These are phyloP conservation scores for Phallus indusiatus DNA, from an alignment of 768 basidiomycete genomes.

Conservation along the genomic window DNA sequence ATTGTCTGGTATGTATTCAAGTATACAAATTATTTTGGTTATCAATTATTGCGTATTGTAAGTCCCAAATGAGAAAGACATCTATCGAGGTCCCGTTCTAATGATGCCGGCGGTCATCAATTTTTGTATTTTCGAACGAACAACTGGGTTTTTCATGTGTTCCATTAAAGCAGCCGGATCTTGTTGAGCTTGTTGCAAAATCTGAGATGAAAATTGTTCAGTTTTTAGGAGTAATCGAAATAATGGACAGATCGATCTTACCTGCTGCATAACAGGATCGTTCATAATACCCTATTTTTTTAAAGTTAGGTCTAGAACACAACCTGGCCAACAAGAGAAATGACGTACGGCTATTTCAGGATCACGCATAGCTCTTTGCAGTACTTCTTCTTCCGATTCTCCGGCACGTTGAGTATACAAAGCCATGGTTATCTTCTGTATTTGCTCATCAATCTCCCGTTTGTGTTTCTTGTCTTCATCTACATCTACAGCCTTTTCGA, in stretches of 20 bases:
- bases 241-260: background rate
- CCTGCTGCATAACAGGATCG: conserved; percentile 85
- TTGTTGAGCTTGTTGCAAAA: conserved; percentile 86
- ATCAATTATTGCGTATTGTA: no score
- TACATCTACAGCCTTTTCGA: conserved; percentile 46
- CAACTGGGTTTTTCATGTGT: conserved; percentile 89
- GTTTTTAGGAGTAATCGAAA: background rate
- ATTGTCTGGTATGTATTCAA: background rate
- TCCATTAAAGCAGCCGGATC: conserved; percentile 87
- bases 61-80: background rate
- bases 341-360: conserved; percentile 82
- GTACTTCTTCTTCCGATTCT: conserved; percentile 88
- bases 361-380: conserved; percentile 93
- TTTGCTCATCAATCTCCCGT: conserved; percentile 71
- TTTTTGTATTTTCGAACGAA: conserved; percentile 78
- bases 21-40: background rate
- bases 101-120: conserved; percentile 91
- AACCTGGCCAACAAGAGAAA: background rate
- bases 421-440: conserved; percentile 74
- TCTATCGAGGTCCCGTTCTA: conserved; percentile 40
- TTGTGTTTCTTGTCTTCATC: conserved; percentile 80
- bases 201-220: conserved; percentile 24
- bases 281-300: conserved; percentile 61
- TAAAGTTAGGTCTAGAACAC: conserved; percentile 5
- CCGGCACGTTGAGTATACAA: conserved; percentile 66